These are phyloP conservation scores for Colletotrichum truncatum DNA, from an alignment of 2,329 filamentous ascomycete genomes.

Conservation along the genomic window DNA sequence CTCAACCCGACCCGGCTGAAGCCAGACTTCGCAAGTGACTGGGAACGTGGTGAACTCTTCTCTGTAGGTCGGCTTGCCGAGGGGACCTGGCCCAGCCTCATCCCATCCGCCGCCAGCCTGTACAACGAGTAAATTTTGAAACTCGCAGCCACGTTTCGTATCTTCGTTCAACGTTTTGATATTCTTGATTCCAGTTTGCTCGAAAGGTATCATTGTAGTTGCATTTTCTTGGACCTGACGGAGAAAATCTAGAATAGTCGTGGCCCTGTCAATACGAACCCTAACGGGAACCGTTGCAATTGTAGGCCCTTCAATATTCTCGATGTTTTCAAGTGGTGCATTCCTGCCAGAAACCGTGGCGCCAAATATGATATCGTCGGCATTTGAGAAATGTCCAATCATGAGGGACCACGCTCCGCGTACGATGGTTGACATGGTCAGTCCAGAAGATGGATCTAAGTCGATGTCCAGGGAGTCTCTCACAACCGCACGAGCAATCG, in stretches of 20 bases:
- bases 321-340: slow-evolving; percentile 36
- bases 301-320: slow-evolving; percentile 38
- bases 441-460: neutral
- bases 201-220: slow-evolving; percentile 33
- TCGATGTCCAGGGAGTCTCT: neutral
- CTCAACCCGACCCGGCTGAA: neutral
- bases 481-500: slow-evolving; percentile 4
- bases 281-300: slow-evolving; percentile 42
- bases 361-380: slow-evolving; percentile 37
- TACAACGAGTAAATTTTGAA: slow-evolving; percentile 42
- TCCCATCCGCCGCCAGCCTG: slow-evolving; percentile 32
- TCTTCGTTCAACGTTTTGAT: slow-evolving; percentile 30
- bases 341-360: slow-evolving; percentile 39
- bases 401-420: slow-evolving; percentile 43
- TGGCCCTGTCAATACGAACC: slow-evolving; percentile 21
- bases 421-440: slow-evolving; percentile 33
- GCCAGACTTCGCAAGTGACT: slow-evolving; percentile 20
- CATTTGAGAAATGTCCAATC: slow-evolving; percentile 45
- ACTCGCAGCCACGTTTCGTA: slow-evolving; percentile 32
- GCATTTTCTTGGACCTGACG: slow-evolving; percentile 29
- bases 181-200: slow-evolving; percentile 34
- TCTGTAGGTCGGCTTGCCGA: slow-evolving; percentile 12
- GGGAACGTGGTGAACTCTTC: slow-evolving; percentile 27
- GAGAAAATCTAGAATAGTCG: slow-evolving; percentile 11
- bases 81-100: slow-evolving; percentile 3